phyloP scores from a whole-genome alignment of 257 asterid genomes.

The Plantago ovata region DNA sequence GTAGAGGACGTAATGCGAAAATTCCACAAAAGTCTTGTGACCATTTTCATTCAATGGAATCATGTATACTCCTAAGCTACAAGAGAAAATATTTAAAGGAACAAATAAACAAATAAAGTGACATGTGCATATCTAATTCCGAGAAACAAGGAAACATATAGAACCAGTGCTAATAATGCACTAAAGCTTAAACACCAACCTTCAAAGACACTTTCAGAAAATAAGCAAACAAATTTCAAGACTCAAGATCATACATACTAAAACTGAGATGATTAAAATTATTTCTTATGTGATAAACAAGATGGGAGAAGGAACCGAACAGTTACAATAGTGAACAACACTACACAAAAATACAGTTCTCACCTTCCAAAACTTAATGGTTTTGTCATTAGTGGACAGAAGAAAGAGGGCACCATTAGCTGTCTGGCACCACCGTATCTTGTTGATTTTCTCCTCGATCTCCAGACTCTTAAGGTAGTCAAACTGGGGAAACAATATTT shows the following conservation, averaged over 20 bases:
- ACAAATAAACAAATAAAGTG: conserved; percentile 13
- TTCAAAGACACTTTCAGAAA: conserved; percentile 5
- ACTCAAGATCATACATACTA: conserved; percentile 14
- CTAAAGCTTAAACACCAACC: no score
- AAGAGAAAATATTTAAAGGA: conserved; percentile 12
- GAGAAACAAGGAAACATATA: conserved; percentile 3
- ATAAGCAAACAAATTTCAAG: conserved; percentile 16
- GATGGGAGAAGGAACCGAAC: conserved; percentile 9
- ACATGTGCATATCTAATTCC: neutral
- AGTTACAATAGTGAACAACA: conserved; percentile 11
- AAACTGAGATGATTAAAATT: conserved; percentile 11
- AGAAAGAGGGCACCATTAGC: conserved; percentile 74
- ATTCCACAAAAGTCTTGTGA: no score
- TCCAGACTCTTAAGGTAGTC: conserved; percentile 85
- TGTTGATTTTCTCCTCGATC: conserved; percentile 88
- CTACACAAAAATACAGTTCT: conserved; percentile 23
- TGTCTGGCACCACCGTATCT: conserved; percentile 82
- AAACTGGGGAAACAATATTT: conserved; percentile 47
- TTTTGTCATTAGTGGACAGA: conserved; percentile 79
- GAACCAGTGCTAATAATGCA: no score
- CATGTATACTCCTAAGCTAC: conserved; percentile 10
- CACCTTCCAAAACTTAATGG: conserved; percentile 84
- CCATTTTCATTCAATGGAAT: no score
- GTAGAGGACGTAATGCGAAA: no score
- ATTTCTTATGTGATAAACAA: conserved; percentile 12